A percentile compares a stretch with the other conserved stretches of the same genome.
Conservation (phyloP, 2,329 filamentous ascomycete species). For the Aspergillus cejpii region DNA sequence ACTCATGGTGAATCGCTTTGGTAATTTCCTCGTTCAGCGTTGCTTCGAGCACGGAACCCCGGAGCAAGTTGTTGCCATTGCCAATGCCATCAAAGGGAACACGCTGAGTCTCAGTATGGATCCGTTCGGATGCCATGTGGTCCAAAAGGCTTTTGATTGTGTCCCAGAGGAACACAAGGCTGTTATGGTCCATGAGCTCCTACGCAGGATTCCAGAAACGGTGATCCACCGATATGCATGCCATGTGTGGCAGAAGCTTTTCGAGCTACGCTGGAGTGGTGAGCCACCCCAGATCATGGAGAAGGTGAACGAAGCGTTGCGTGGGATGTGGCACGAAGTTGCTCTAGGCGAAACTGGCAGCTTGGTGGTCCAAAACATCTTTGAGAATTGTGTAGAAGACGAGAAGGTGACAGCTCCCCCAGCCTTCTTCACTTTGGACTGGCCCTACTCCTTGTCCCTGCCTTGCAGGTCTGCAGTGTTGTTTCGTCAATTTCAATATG, state of each 20-base stretch:
- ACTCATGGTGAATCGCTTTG: conserved; percentile 96
- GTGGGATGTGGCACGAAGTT: conserved; percentile 98
- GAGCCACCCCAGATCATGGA: conserved; percentile 97
- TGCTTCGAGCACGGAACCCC: conserved; percentile 97
- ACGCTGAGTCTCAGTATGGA: conserved; percentile 96
- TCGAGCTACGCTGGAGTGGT: conserved; percentile 92
- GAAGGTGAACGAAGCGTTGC: conserved; percentile 89
- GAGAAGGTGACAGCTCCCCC: conserved; percentile 67
- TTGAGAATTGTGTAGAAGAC: conserved; percentile 97
- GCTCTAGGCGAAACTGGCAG: conserved; percentile 95
- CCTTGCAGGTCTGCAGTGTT: neutral
- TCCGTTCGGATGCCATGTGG: conserved; percentile 94
- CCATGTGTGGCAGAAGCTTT: conserved; percentile 99
- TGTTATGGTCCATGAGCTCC: conserved; percentile 95
- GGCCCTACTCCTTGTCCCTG: neutral
- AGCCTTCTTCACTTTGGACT: neutral
- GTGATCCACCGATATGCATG: conserved; percentile 98
- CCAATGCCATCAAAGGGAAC: conserved; percentile 86
- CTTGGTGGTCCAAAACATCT: conserved; percentile 97
- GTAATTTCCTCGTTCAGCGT: conserved; percentile 95
- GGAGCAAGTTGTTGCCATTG: conserved; percentile 91
- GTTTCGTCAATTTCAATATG: neutral
- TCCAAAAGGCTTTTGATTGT: conserved; percentile 97
- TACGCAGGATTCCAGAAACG: conserved; percentile 91
- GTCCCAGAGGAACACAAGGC: conserved; percentile 97